These are phyloP conservation scores for Pythium graminicola DNA, from an alignment of 352 stramenopile genomes.

Conservation along the genomic window DNA sequence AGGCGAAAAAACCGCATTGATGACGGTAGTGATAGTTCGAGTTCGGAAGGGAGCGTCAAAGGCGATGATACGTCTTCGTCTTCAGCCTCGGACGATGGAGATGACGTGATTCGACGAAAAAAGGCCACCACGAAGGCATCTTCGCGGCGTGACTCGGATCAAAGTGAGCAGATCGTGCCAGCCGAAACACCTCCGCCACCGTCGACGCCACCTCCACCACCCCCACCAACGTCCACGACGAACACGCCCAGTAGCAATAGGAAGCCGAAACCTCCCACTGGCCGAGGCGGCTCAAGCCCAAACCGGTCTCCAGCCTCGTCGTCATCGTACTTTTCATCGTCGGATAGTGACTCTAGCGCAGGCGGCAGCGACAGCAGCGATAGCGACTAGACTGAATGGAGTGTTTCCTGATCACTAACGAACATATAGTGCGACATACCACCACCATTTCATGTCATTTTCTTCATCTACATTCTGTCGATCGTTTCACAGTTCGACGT, in stretches of 20 bases:
- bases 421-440: constrained; percentile 1
- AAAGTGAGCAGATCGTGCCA: not conserved
- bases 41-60: constrained; percentile 45
- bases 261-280: not conserved
- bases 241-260: constrained; percentile 11
- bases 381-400: constrained; percentile 29
- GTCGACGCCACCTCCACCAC: constrained; percentile 18
- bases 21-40: constrained; percentile 55
- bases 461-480: not conserved
- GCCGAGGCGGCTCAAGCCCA: not conserved
- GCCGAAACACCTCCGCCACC: constrained; percentile 12
- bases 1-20: constrained; percentile 22
- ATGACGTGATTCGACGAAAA: not conserved
- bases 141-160: not conserved
- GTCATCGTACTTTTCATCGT: constrained; percentile 73
- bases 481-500: not conserved
- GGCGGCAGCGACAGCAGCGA: constrained; percentile 32
- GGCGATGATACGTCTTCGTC: constrained; percentile 19
- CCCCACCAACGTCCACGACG: not conserved
- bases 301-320: constrained; percentile 50
- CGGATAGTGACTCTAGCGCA: constrained; percentile 61
- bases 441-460: not conserved
- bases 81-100: constrained; percentile 15
- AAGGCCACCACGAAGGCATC: not conserved
- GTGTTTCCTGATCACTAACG: too few species aligned